Percentiles rank a stretch among this genome's conserved stretches.
phyloP scores from a whole-genome alignment of 768 basidiomycete species.

The Fomitopsis pulvina region DNA sequence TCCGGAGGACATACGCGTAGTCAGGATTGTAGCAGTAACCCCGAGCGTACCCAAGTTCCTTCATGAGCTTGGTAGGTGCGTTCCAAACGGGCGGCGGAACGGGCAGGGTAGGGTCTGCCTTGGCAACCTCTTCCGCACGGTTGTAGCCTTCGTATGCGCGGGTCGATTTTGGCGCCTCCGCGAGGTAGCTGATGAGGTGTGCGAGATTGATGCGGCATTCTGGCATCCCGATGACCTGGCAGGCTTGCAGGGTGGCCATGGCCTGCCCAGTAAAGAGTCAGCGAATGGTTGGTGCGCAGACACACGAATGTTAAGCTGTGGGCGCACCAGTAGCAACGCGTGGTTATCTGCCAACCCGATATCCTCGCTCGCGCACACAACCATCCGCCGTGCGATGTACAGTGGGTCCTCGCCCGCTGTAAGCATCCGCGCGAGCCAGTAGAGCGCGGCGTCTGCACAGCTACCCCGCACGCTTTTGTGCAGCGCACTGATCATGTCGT shows the following conservation, averaged over 20 bases:
- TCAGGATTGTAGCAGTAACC: constrained; percentile 46
- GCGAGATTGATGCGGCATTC: constrained; percentile 76
- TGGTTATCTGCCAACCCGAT: constrained; percentile 74
- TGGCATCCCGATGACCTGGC: constrained; percentile 72
- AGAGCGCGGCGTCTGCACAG: constrained; percentile 72
- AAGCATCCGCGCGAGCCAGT: constrained; percentile 86
- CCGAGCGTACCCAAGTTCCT: constrained; percentile 41
- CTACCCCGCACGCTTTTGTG: constrained; percentile 81
- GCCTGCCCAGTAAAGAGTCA: constrained; percentile 35
- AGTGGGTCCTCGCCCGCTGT: constrained; percentile 76
- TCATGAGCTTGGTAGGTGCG: constrained; percentile 61
- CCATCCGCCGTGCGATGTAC: constrained; percentile 66
- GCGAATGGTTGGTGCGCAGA: too few relatives aligned
- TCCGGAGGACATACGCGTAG: constrained; percentile 29
- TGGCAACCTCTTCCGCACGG: constrained; percentile 56
- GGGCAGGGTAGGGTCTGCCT: constrained; percentile 41
- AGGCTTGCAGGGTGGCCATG: constrained; percentile 54
- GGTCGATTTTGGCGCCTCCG: constrained; percentile 80
- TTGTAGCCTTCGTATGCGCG: constrained; percentile 75
- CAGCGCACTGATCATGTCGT: constrained; percentile 79
- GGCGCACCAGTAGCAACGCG: constrained; percentile 63
- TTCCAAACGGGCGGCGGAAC: constrained; percentile 75
- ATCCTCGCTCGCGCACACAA: constrained; percentile 82
- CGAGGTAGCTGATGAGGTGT: constrained; percentile 69
- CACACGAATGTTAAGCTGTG: not conserved